Conservation (phyloP, 1,139 yeast genomes). For the Sugiyamaella xylanicola region DNA sequence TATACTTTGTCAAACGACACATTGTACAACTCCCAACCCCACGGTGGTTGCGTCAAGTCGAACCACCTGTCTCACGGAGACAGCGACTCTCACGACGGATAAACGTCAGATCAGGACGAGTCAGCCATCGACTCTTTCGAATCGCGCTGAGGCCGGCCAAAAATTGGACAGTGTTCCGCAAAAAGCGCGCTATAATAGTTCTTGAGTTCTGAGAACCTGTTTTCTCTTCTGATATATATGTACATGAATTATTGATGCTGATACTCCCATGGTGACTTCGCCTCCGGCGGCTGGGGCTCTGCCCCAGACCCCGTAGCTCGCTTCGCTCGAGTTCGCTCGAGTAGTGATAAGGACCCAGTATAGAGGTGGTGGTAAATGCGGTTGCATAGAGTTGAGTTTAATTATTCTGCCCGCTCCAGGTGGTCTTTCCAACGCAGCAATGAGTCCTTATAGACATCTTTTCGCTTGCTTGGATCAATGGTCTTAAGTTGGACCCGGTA, state of each 20-base stretch:
- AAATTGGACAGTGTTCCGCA: neutral
- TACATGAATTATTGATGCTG: too few species aligned
- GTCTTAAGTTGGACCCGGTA: conserved; percentile 65
- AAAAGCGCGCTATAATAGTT: neutral
- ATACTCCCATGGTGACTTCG: too few species aligned
- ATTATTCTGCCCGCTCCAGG: conserved; percentile 11
- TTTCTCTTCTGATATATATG: neutral
- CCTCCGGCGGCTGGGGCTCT: neutral
- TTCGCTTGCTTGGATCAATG: conserved; percentile 59
- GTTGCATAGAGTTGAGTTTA: neutral
- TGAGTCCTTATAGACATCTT: conserved; percentile 50
- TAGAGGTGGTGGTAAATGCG: too few species aligned
- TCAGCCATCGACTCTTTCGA: neutral
- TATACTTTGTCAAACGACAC: neutral
- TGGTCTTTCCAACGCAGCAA: conserved; percentile 33
- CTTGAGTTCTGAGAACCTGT: neutral
- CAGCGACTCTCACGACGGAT: neutral
- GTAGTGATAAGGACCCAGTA: too few species aligned
- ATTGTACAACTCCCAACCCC: neutral
- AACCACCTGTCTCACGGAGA: neutral
- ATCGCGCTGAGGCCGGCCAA: neutral
- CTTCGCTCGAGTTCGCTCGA: too few species aligned
- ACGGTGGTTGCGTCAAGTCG: neutral
- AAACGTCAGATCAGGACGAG: neutral
- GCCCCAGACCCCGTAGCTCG: neutral